These are phyloP conservation scores for Coniochaeta sp. DNA, from an alignment of 2,329 filamentous ascomycete genomes.

Conservation along the genomic window DNA sequence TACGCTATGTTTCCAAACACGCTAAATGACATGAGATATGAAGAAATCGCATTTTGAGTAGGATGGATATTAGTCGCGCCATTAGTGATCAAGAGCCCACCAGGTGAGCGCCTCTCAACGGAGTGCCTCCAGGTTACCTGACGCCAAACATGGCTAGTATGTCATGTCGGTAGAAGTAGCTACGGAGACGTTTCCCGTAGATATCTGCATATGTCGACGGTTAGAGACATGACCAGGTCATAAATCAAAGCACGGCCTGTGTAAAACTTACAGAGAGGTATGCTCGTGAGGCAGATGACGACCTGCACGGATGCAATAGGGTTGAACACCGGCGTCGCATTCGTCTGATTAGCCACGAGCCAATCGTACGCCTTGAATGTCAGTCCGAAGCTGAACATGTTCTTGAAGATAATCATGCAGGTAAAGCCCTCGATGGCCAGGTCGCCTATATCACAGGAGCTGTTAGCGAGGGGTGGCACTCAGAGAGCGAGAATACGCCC, in stretches of 20 bases:
- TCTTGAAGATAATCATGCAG: conserved; percentile 87
- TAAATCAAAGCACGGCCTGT: too few species aligned
- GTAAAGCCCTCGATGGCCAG: conserved; percentile 85
- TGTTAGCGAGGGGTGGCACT: neutral
- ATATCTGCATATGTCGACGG: conserved; percentile 46
- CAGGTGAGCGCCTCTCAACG: neutral
- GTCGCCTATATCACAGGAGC: conserved; percentile 45
- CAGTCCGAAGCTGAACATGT: conserved; percentile 80
- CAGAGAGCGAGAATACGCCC: neutral
- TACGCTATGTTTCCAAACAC: neutral
- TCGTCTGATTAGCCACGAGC: conserved; percentile 60
- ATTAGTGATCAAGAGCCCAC: neutral
- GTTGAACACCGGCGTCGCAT: conserved; percentile 49
- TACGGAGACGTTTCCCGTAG: conserved; percentile 69
- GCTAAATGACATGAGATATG: neutral
- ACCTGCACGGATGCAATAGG: conserved; percentile 71
- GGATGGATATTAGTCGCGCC: neutral
- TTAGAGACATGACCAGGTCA: neutral
- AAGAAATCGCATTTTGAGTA: neutral
- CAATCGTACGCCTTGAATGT: conserved; percentile 82
- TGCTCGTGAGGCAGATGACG: conserved; percentile 62
- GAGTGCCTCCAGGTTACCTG: conserved; percentile 4
- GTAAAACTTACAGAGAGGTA: conserved; percentile 66
- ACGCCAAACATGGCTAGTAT: conserved; percentile 46
- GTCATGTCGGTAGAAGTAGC: conserved; percentile 70